Percentiles rank a stretch among this genome's conserved stretches.
phyloP scores from a whole-genome alignment of 2,329 filamentous ascomycete genomes.

The Colletotrichum incanum region DNA sequence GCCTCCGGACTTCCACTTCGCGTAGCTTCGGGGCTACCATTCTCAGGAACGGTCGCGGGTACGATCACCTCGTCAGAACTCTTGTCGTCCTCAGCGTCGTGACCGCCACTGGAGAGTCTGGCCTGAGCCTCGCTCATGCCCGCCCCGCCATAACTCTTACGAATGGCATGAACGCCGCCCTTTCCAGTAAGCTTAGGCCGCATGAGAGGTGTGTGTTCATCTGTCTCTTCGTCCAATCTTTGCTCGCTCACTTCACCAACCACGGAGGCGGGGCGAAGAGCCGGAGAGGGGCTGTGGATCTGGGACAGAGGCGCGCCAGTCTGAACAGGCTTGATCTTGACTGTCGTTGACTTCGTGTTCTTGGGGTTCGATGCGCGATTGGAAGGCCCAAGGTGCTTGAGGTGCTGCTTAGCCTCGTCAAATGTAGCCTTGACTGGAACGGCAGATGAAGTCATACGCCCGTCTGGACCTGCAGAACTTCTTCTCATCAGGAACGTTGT shows the following conservation, averaged over 20 bases:
- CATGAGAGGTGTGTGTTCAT: conserved; percentile 43
- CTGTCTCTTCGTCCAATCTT: conserved; percentile 29
- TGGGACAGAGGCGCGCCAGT: conserved; percentile 57
- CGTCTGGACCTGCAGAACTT: conserved; percentile 69
- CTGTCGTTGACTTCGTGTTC: conserved; percentile 73
- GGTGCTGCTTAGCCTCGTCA: conserved; percentile 74
- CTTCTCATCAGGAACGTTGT: conserved; percentile 74
- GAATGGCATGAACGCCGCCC: conserved; percentile 43
- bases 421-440: conserved; percentile 73
- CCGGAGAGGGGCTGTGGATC: conserved; percentile 41
- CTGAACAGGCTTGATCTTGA: conserved; percentile 77
- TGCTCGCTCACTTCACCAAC: conserved; percentile 35
- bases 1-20: conserved; percentile 26
- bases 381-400: conserved; percentile 77
- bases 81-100: conserved; percentile 12
- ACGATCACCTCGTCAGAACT: conserved; percentile 12
- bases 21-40: conserved; percentile 13
- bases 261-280: conserved; percentile 46
- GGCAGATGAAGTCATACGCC: conserved; percentile 61
- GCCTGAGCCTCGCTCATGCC: conserved; percentile 41
- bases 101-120: conserved; percentile 34
- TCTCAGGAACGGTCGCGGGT: conserved; percentile 32
- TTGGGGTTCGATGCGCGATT: conserved; percentile 77
- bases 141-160: conserved; percentile 43
- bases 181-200: conserved; percentile 47